These are phyloP conservation scores for Ophiocordyceps camponoti-saundersi DNA, from an alignment of 2,329 filamentous ascomycete genomes.

Conservation along the genomic window DNA sequence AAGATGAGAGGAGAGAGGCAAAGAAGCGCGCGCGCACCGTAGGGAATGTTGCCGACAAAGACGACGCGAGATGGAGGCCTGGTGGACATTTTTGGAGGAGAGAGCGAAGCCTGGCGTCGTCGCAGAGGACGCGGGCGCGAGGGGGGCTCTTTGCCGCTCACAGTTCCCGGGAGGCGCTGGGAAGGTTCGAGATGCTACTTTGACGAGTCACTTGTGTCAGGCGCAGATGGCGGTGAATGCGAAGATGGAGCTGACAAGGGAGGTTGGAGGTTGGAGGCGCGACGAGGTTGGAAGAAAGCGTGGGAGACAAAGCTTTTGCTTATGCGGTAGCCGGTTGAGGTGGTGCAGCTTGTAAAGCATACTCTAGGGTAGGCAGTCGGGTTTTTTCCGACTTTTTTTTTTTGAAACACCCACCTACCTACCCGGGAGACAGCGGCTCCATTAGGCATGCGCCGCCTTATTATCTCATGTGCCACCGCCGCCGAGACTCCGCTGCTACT, in stretches of 20 bases:
- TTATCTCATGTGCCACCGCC: too few species aligned
- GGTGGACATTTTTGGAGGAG: conserved; percentile 36
- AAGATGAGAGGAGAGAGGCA: too few species aligned
- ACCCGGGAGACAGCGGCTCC: not conserved
- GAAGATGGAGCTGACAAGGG: not conserved
- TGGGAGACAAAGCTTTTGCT: too few species aligned
- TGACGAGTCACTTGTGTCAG: not conserved
- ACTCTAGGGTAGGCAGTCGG: not conserved
- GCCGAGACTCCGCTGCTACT: not conserved
- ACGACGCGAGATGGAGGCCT: conserved; percentile 65
- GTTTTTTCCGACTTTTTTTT: too few species aligned
- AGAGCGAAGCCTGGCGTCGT: not conserved
- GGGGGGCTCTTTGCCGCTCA: not conserved
- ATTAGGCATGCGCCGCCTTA: not conserved
- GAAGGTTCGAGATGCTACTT: not conserved
- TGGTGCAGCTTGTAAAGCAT: too few species aligned
- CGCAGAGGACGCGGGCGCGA: not conserved
- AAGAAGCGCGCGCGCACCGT: conserved; percentile 34
- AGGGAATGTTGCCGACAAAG: conserved; percentile 77
- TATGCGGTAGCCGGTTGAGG: not conserved
- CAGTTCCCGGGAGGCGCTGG: not conserved
- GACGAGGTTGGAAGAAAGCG: not conserved
- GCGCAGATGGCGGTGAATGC: not conserved
- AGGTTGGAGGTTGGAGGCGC: not conserved
- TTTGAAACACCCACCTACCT: not conserved